Base-by-base conservation (phyloP, 805 yeast genomes). In the Lipomyces spencermartinsiae region DNA sequence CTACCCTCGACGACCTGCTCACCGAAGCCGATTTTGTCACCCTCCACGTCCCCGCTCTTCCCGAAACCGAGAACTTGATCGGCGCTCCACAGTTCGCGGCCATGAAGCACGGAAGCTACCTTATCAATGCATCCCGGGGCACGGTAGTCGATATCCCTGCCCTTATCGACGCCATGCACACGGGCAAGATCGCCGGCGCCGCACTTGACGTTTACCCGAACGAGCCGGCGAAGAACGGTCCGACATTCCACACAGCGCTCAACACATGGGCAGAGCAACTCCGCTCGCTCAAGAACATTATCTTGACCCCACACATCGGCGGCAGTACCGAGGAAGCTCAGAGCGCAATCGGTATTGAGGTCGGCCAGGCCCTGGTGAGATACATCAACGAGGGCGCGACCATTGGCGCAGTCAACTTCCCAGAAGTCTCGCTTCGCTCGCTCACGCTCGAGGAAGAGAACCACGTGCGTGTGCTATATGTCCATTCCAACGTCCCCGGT, bases 261-360 rank as follows among this genome's bases (percentile, higher is more conserved):
- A 94, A 94, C 82, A 74, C 82, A 55, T 95, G 97, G 93, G 86
- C 91, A 71, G 83, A 91, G 43, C 97, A 93, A 78, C 85, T 95
- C 75, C 85, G 88, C 74, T 82, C 90, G 10, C 85, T 93, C 78
- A 88, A 93, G 82, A 95, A 95, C 81, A 87, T 94, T 70, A 93
- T 95, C 73, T 85, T 95, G 76, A 89, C 98, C 64, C 99, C 99
- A 43, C 99, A 95, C 79, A 95, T 95, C 75, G 99, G 99, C 82
- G 99, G 99, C 74, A 93, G 98, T 62, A 95, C 99, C 59, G 98
- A 94, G 81, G 99, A 95, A 84, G 99, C 99, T 51, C 99, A 95
- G 85, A 86, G 91, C 65, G 97, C 98, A 54, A 95, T 95, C 77
- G 99, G 99, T 82, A 84, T 94, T 69, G 99, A 95, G 83, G 99